These are phyloP conservation scores for Penicillium atrosanguineum DNA, from an alignment of 495 filamentous ascomycete genomes.

Conservation along the genomic window DNA sequence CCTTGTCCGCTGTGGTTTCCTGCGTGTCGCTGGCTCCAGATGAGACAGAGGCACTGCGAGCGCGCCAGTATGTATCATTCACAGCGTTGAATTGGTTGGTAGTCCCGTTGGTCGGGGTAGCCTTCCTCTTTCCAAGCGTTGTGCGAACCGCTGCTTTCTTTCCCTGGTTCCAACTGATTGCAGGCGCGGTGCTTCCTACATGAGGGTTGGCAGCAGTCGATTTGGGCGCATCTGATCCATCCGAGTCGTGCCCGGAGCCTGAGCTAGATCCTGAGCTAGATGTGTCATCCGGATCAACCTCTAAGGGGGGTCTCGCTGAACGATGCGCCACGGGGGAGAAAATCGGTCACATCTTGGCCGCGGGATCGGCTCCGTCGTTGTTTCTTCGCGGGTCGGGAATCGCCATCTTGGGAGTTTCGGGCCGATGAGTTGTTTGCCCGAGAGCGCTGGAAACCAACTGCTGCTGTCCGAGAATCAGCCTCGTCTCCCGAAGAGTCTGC, in stretches of 20 bases:
- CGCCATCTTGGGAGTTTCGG: constrained; percentile 24
- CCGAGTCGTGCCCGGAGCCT: constrained; percentile 18
- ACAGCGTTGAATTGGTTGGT: constrained; percentile 34
- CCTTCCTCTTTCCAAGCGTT: constrained; percentile 26
- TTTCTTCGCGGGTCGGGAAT: constrained; percentile 30
- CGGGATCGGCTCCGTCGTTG: constrained; percentile 26
- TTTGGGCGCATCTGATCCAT: constrained; percentile 11
- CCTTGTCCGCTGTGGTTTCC: constrained; percentile 2
- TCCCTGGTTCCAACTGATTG: constrained; percentile 43
- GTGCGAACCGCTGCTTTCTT: constrained; percentile 37
- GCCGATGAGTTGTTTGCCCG: constrained; percentile 17
- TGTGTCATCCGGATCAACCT: constrained; percentile 35
- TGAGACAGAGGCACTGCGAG: constrained; percentile 36
- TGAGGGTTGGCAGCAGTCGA: constrained; percentile 18
- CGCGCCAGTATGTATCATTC: constrained; percentile 41
- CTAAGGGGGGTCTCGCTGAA: constrained; percentile 35
- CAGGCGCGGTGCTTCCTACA: constrained; percentile 27
- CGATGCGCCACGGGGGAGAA: constrained; percentile 38
- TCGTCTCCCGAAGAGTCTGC: constrained; percentile 30
- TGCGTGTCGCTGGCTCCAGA: constrained; percentile 8
- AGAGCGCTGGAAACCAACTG: constrained; percentile 31
- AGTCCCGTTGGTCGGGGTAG: constrained; percentile 5
- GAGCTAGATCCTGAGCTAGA: constrained; percentile 32
- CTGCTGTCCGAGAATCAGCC: constrained; percentile 42
- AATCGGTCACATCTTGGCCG: constrained; percentile 30